phyloP scores from a whole-genome alignment of 208 protist genomes.

The Porcisia hertigi region DNA sequence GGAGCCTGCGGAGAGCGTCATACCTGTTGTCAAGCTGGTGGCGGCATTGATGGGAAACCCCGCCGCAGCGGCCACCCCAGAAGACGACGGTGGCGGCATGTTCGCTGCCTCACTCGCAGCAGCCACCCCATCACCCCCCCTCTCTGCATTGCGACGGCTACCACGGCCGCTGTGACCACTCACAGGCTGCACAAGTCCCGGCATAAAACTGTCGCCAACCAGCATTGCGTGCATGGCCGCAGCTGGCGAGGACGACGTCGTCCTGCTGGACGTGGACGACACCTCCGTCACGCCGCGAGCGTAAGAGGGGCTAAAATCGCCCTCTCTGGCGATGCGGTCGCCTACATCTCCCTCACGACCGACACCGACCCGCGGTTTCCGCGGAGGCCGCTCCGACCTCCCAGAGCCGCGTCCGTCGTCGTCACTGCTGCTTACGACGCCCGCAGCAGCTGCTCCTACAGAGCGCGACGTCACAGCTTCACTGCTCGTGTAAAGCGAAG shows the following conservation, averaged over 20 bases:
- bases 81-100: neutral
- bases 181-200: too few species aligned
- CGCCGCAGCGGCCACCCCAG: neutral
- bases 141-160: neutral
- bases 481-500: conserved; percentile 9
- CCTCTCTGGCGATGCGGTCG: conserved; percentile 1
- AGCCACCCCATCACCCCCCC: neutral
- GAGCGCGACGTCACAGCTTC: neutral
- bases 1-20: conserved; percentile 6
- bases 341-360: neutral
- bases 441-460: neutral
- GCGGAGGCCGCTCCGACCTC: neutral
- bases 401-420: neutral
- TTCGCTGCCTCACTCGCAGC: neutral
- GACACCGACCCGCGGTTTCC: neutral
- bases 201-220: neutral
- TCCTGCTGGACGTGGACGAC: conserved; percentile 21
- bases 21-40: neutral
- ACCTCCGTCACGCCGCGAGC: conserved; percentile 24
- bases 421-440: neutral
- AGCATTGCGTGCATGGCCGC: neutral
- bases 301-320: conserved; percentile 28
- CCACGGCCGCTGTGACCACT: neutral
- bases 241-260: conserved; percentile 1
- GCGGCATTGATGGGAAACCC: neutral